Evolutionary conservation across 305 asterid genomes (phyloP), one percentile per base, ranked within the genome.

Genomic region (Coffea humblotiana): DNA sequence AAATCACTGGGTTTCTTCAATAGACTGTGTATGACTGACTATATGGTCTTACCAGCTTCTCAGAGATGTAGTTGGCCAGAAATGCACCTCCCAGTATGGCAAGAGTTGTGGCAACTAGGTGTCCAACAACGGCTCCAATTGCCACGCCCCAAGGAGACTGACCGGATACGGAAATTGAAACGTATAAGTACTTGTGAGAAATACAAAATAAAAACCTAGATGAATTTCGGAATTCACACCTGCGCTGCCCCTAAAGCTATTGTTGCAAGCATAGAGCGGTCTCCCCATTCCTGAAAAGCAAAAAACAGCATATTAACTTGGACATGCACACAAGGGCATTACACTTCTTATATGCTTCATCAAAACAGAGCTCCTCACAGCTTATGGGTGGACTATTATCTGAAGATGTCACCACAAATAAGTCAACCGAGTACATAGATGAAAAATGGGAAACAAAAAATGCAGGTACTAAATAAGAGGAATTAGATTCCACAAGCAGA

Each of bases 111-210:
- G 99, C 99, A 12, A 92, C 77, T 56, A 95, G 83, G 85, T 95
- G 99, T 43, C 99, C 99, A 1, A 81, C 83, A 60, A 96, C 89
- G 85, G 99, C 99, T 78, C 98, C 99, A 84, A 96, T 85, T 52
- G 99, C 99, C 52, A 96, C 99, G 32, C 99, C 99, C 99, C 94
- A 90, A 0, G 99, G 96, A 67, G 99, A 96, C 99, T 95, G 43
- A 78, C 61, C 12, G 65, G 48, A 75, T 16, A 75, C 58, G 70
- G 12, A 14, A 76, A 16, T 49, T n/a, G 61, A 40, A 63, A 54
- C 35, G 3, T 25, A 0, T 25, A 32, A 56, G 9, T 7, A 52
- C 8, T 16, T 56, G 48, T 12, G 12, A 78, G 54, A 78, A 8
- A 60, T 13, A 23, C 43, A 64, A 65, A 70, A n/a, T 8, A 9